Conservation (phyloP, 129 eudicot genomes). For the Lactuca saligna region DNA sequence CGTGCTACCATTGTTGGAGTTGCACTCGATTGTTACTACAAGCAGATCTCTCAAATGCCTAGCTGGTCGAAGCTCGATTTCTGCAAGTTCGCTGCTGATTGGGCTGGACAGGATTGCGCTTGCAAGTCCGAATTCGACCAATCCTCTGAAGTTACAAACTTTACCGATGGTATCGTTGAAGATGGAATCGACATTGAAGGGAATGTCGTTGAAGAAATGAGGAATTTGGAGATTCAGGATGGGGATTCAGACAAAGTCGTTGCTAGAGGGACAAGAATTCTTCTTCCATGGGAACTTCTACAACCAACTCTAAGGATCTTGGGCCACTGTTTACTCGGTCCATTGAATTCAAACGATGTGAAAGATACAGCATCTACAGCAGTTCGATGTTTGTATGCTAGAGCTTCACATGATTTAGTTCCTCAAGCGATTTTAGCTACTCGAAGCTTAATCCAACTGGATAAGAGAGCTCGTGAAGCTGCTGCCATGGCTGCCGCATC, state of each 20-base stretch:
- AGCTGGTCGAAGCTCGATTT: slow-evolving; percentile 81
- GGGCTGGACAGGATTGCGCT: slow-evolving; percentile 81
- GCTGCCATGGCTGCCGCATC: slow-evolving; percentile 45
- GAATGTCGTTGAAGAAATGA: slow-evolving; percentile 42
- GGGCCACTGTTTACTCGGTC: slow-evolving; percentile 89
- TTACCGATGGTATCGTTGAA: slow-evolving; percentile 27
- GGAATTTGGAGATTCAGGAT: slow-evolving; percentile 37
- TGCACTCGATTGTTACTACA: slow-evolving; percentile 73
- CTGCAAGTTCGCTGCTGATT: slow-evolving; percentile 54
- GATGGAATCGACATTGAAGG: slow-evolving; percentile 35
- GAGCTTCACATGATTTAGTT: slow-evolving; percentile 82
- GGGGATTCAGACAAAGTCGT: slow-evolving; percentile 16
- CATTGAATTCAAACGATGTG: slow-evolving; percentile 60
- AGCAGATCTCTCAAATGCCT: slow-evolving; percentile 92
- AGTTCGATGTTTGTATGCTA: slow-evolving; percentile 71
- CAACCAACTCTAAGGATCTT: slow-evolving; percentile 73
- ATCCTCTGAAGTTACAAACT: slow-evolving; percentile 2
- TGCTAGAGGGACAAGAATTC: slow-evolving; percentile 47
- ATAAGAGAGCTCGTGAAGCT: slow-evolving; percentile 64
- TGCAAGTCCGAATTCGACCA: slow-evolving; percentile 66
- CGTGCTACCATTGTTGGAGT: slow-evolving; percentile 78
- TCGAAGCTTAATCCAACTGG: slow-evolving; percentile 77
- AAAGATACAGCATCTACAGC: slow-evolving; percentile 79
- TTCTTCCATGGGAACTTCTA: slow-evolving; percentile 75
- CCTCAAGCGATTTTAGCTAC: slow-evolving; percentile 94